A percentile compares a stretch with the other conserved stretches of the same genome.
Evolutionary conservation across 2,329 filamentous ascomycete genomes (phyloP).

Genomic region (Rugonectria rugulosa): DNA sequence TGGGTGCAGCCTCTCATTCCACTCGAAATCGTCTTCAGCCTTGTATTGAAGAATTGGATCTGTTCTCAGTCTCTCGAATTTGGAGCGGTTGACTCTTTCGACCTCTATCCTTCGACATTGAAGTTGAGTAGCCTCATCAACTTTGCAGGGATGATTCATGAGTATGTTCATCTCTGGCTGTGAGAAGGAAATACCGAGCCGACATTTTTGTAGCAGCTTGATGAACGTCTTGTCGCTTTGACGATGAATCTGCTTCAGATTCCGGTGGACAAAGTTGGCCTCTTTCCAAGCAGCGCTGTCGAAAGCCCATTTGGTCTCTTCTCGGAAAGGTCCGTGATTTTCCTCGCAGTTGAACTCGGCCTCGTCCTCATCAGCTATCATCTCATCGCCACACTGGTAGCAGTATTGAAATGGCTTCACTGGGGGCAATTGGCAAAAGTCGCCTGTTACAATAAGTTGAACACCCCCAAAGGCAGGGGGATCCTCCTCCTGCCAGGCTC

Average conservation of each 20-base stretch:
- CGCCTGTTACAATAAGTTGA: slow-evolving; percentile 44
- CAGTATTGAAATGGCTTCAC: slow-evolving; percentile 59
- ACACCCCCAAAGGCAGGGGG: slow-evolving; percentile 35
- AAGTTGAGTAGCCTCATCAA: slow-evolving; percentile 33
- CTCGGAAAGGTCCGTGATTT: slow-evolving; percentile 47
- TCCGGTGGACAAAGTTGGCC: slow-evolving; percentile 60
- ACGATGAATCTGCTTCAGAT: slow-evolving; percentile 63
- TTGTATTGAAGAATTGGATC: slow-evolving; percentile 4
- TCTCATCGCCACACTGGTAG: slow-evolving; percentile 24
- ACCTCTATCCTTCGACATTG: slow-evolving; percentile 23
- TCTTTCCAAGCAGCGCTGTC: slow-evolving; percentile 61
- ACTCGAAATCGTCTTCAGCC: slow-evolving; percentile 22
- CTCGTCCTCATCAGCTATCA: background rate
- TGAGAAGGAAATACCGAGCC: slow-evolving; percentile 53
- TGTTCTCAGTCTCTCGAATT: slow-evolving; percentile 22
- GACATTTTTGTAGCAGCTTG: slow-evolving; percentile 61
- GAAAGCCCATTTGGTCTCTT: slow-evolving; percentile 69
- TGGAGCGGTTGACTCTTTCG: background rate
- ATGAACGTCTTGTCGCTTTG: slow-evolving; percentile 64
- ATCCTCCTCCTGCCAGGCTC: background rate
- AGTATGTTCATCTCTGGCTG: slow-evolving; percentile 50
- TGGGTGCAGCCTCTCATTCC: background rate
- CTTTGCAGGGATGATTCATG: slow-evolving; percentile 53
- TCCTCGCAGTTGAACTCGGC: slow-evolving; percentile 39
- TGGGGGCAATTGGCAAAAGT: slow-evolving; percentile 68